These are phyloP conservation scores for Fusarium siculi DNA, from an alignment of 2,329 filamentous ascomycete species.

Conservation along the genomic window DNA sequence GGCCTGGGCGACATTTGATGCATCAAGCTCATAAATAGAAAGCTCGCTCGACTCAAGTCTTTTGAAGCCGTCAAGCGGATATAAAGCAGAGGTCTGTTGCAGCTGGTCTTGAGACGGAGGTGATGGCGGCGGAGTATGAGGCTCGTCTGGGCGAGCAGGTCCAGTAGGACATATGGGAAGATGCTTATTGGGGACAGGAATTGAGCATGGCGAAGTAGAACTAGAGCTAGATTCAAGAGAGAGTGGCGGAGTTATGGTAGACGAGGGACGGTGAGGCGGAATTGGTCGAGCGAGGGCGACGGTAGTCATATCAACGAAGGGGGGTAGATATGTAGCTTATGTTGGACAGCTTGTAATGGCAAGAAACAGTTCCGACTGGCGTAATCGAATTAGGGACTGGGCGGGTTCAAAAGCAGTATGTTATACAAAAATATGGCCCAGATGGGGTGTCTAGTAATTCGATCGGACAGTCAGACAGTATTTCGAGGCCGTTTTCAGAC, in stretches of 20 bases:
- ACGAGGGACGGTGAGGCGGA: constrained; percentile 56
- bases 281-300: constrained; percentile 63
- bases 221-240: constrained; percentile 49
- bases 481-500: constrained; percentile 16
- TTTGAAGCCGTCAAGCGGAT: constrained; percentile 75
- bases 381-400: constrained; percentile 13
- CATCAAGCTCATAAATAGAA: constrained; percentile 78
- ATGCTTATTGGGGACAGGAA: constrained; percentile 84
- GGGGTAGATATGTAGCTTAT: neutral
- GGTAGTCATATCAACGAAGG: constrained; percentile 59
- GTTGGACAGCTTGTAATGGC: constrained; percentile 10
- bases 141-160: constrained; percentile 64
- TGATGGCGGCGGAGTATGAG: constrained; percentile 73
- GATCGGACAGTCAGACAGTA: constrained; percentile 20
- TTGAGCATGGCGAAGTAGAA: constrained; percentile 45
- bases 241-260: constrained; percentile 56
- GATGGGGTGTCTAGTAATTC: constrained; percentile 13
- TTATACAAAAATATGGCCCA: constrained; percentile 24
- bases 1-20: constrained; percentile 74
- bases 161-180: constrained; percentile 89
- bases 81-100: constrained; percentile 75
- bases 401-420: constrained; percentile 21
- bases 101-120: constrained; percentile 69
- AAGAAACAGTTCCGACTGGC: neutral
- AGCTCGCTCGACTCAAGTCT: constrained; percentile 62